These are phyloP conservation scores for Lasiodiplodia sp. DNA, from an alignment of 2,329 filamentous ascomycete genomes.

Conservation along the genomic window DNA sequence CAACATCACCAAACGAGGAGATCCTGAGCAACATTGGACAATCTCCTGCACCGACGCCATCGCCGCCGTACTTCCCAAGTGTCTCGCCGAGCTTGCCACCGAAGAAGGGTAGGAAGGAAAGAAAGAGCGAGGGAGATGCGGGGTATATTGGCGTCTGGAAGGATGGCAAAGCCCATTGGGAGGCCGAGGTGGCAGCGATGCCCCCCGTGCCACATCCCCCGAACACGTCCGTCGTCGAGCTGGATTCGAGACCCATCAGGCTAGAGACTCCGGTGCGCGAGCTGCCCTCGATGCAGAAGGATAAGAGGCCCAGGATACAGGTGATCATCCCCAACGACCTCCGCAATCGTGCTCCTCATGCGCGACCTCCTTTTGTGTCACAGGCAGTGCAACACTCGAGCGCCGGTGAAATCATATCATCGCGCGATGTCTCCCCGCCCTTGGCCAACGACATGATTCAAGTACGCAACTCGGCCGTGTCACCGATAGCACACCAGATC, in stretches of 20 bases:
- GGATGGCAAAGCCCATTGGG: constrained; percentile 54
- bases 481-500: constrained; percentile 20
- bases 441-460: constrained; percentile 30
- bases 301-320: constrained; percentile 42
- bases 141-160: constrained; percentile 54
- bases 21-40: constrained; percentile 46
- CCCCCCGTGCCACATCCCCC: constrained; percentile 25
- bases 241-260: constrained; percentile 22
- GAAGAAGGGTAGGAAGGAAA: constrained; percentile 20
- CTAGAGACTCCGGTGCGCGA: constrained; percentile 27
- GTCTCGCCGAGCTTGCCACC: constrained; percentile 29
- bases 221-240: constrained; percentile 28
- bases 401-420: constrained; percentile 21
- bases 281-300: constrained; percentile 32
- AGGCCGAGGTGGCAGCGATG: constrained; percentile 23
- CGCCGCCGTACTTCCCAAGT: constrained; percentile 25
- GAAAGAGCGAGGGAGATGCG: constrained; percentile 32
- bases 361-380: constrained; percentile 37
- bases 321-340: constrained; percentile 43
- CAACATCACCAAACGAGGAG: constrained; percentile 49
- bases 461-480: constrained; percentile 38
- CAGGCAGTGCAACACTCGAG: constrained; percentile 26
- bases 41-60: constrained; percentile 34
- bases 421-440: constrained; percentile 43
- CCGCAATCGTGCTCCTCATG: constrained; percentile 39